These are phyloP conservation scores for Metschnikowia hibisci DNA, from an alignment of 805 yeast genomes.

Conservation along the genomic window DNA sequence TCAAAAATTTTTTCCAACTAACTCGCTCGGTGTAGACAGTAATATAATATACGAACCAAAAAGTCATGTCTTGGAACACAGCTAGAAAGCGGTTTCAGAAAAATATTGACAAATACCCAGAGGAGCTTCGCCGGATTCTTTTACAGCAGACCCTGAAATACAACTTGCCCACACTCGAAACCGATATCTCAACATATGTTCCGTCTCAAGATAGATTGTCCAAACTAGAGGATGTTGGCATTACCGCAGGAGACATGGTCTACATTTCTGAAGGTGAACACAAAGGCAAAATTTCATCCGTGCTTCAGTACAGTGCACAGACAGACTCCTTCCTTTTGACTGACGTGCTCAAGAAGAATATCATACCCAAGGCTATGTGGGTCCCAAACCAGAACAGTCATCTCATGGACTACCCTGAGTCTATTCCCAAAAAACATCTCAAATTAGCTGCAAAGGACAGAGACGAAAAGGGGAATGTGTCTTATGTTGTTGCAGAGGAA, in stretches of 20 bases:
- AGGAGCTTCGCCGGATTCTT: slow-evolving; percentile 27
- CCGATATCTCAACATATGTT: slow-evolving; percentile 8
- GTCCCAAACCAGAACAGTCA: slow-evolving; percentile 66
- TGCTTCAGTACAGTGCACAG: slow-evolving; percentile 54
- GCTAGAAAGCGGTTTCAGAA: slow-evolving; percentile 34
- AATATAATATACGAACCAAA: background rate
- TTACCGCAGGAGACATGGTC: slow-evolving; percentile 73
- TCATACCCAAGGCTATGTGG: slow-evolving; percentile 74
- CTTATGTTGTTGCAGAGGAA: slow-evolving; percentile 76
- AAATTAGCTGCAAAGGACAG: slow-evolving; percentile 75
- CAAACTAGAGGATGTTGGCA: slow-evolving; percentile 53
- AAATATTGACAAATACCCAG: slow-evolving; percentile 32
- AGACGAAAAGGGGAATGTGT: slow-evolving; percentile 58
- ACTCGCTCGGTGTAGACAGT: slow-evolving; percentile 3
- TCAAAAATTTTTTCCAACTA: slow-evolving; percentile 8
- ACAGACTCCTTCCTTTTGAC: slow-evolving; percentile 65
- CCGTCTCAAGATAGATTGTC: slow-evolving; percentile 34
- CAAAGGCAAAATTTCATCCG: slow-evolving; percentile 70
- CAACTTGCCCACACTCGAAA: slow-evolving; percentile 35
- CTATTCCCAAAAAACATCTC: slow-evolving; percentile 56
- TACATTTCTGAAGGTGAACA: slow-evolving; percentile 65
- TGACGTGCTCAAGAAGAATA: slow-evolving; percentile 60
- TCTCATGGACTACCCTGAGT: slow-evolving; percentile 63
- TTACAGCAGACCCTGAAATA: slow-evolving; percentile 21
- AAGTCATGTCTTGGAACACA: slow-evolving; percentile 29